phyloP scores from a whole-genome alignment of 2,329 filamentous ascomycete species.

The Phaeomoniella chlamydospora region DNA sequence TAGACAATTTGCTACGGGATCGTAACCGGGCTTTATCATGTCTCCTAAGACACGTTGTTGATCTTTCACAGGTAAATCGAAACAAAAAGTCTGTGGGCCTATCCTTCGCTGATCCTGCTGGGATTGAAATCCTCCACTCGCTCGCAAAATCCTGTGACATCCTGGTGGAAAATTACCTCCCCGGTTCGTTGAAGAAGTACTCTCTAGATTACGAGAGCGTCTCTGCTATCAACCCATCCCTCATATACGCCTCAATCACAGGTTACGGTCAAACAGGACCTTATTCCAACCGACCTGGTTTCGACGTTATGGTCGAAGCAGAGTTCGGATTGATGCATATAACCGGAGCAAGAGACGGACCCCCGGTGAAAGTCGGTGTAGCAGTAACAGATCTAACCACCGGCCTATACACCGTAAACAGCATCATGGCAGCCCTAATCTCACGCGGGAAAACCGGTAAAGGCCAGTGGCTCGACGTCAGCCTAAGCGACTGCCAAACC shows the following conservation, averaged over 20 bases:
- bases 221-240: conserved; percentile 61
- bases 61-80: conserved; percentile 58
- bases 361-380: conserved; percentile 92
- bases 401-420: conserved; percentile 86
- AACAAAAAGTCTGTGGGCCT: conserved; percentile 93
- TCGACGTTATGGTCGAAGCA: conserved; percentile 99
- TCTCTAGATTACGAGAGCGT: conserved; percentile 75
- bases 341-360: conserved; percentile 72
- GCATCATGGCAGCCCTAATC: conserved; percentile 87
- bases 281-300: conserved; percentile 74
- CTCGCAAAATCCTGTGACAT: conserved; percentile 78
- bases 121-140: conserved; percentile 74
- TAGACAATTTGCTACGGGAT: no score
- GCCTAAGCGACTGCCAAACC: conserved; percentile 86
- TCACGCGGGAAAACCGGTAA: conserved; percentile 56
- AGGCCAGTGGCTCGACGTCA: conserved; percentile 86
- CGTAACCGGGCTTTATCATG: no score
- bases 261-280: conserved; percentile 94
- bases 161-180: conserved; percentile 92
- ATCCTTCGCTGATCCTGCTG: conserved; percentile 74
- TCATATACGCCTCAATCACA: conserved; percentile 94
- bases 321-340: conserved; percentile 99
- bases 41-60: background rate
- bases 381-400: conserved; percentile 94
- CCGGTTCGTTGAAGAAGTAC: conserved; percentile 73